phyloP scores from a whole-genome alignment of 306 rosid species.

The Glycine soja region DNA sequence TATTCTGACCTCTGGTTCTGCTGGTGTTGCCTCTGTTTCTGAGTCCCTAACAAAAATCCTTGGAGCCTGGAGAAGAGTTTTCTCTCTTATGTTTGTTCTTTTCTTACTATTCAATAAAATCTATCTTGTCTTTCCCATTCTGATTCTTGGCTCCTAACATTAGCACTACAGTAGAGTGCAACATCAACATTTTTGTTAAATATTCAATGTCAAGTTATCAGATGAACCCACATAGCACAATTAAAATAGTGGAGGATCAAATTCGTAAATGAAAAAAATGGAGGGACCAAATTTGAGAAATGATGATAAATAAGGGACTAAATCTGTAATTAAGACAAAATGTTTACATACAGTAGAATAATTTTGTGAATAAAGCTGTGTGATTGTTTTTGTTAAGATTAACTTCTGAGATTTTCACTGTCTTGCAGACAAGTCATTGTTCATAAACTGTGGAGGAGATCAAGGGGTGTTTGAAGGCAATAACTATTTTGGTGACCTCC shows the following conservation, averaged over 20 bases:
- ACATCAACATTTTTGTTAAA: background rate
- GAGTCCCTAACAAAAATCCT: too few species aligned
- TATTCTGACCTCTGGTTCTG: too few species aligned
- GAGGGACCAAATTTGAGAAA: background rate
- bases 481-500: slow-evolving; percentile 56
- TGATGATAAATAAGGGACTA: background rate
- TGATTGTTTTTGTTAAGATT: background rate
- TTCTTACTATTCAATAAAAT: too few species aligned
- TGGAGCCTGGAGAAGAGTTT: too few species aligned
- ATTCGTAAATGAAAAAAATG: background rate
- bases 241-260: background rate
- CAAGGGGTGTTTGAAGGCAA: slow-evolving; percentile 49
- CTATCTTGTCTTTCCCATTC: too few species aligned
- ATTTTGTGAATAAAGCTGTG: background rate
- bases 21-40: too few species aligned
- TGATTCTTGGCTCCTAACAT: background rate
- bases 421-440: slow-evolving; percentile 68
- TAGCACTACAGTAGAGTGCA: background rate
- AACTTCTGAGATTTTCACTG: slow-evolving; percentile 2
- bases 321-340: background rate
- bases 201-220: background rate
- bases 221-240: background rate
- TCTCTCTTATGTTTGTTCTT: too few species aligned
- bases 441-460: slow-evolving; percentile 79
- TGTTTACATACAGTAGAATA: slow-evolving; percentile 31